Conservation (phyloP, 805 yeast species). For the Candida awuae region DNA sequence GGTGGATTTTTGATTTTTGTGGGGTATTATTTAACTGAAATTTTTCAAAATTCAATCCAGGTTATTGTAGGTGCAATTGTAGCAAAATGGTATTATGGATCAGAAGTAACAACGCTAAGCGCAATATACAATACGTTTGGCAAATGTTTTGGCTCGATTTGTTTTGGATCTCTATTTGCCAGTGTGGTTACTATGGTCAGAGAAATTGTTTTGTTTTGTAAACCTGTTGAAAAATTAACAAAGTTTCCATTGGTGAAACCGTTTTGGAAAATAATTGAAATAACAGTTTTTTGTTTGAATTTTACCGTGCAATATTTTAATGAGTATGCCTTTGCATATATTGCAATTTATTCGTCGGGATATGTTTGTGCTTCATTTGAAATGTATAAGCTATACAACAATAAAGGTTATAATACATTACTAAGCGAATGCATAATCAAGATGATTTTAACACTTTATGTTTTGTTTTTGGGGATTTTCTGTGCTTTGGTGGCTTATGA, state of each 20-base stretch:
- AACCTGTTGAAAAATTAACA: neutral
- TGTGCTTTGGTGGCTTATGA: conserved; percentile 47
- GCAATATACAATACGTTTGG: conserved; percentile 73
- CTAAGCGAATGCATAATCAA: conserved; percentile 77
- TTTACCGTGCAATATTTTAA: conserved; percentile 36
- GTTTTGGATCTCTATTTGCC: conserved; percentile 71
- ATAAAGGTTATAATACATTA: conserved; percentile 75
- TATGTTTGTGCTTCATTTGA: conserved; percentile 70
- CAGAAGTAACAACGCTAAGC: conserved; percentile 57
- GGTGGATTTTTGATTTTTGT: conserved; percentile 74
- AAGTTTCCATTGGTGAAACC: conserved; percentile 1
- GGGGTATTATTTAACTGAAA: conserved; percentile 78
- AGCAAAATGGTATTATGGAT: conserved; percentile 83
- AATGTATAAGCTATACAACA: conserved; percentile 64
- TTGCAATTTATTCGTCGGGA: conserved; percentile 76
- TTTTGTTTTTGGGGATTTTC: conserved; percentile 52
- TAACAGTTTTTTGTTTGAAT: conserved; percentile 1
- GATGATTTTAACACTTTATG: conserved; percentile 64
- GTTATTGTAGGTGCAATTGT: conserved; percentile 77
- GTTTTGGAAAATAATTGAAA: conserved; percentile 3
- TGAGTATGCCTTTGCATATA: conserved; percentile 78
- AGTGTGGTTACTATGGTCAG: conserved; percentile 46
- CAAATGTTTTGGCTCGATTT: conserved; percentile 81
- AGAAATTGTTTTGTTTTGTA: conserved; percentile 3
- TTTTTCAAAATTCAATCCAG: conserved; percentile 69